Evolutionary conservation across 2,329 filamentous ascomycete genomes (phyloP).

Genomic region (Didymellaceae sp.): DNA sequence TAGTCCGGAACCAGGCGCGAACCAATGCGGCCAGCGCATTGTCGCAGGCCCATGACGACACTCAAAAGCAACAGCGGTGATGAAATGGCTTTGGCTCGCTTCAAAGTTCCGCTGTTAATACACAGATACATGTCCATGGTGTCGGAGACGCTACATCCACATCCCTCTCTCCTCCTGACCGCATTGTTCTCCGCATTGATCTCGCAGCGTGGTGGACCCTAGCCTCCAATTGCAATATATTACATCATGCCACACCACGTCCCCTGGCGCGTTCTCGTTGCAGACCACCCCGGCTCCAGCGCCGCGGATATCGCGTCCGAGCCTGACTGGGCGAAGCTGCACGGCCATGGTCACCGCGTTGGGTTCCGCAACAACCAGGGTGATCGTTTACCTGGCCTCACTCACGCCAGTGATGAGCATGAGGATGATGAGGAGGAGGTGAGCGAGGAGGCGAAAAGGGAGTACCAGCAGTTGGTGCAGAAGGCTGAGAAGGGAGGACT

Average conservation of each 20-base stretch:
- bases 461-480: constrained; percentile 31
- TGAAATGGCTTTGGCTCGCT: constrained; percentile 4
- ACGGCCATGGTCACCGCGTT: constrained; percentile 48
- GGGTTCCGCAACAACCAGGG: constrained; percentile 48
- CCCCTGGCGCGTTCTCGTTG: constrained; percentile 37
- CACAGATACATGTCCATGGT: too few relatives aligned
- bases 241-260: constrained; percentile 18
- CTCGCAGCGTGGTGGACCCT: background rate
- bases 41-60: constrained; percentile 10
- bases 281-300: constrained; percentile 51
- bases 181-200: background rate
- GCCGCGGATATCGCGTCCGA: constrained; percentile 51
- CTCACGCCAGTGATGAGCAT: constrained; percentile 39
- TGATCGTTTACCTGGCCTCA: constrained; percentile 50
- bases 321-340: constrained; percentile 50
- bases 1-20: too few relatives aligned
- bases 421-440: constrained; percentile 30
- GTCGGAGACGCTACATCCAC: too few relatives aligned
- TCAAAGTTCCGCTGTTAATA: background rate
- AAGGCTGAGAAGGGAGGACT: constrained; percentile 40
- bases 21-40: constrained; percentile 1
- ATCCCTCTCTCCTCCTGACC: too few relatives aligned
- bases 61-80: constrained; percentile 1
- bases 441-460: constrained; percentile 34
- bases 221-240: background rate